These are phyloP conservation scores for Fusarium virguliforme DNA, from an alignment of 2,329 filamentous ascomycete species.

Conservation along the genomic window DNA sequence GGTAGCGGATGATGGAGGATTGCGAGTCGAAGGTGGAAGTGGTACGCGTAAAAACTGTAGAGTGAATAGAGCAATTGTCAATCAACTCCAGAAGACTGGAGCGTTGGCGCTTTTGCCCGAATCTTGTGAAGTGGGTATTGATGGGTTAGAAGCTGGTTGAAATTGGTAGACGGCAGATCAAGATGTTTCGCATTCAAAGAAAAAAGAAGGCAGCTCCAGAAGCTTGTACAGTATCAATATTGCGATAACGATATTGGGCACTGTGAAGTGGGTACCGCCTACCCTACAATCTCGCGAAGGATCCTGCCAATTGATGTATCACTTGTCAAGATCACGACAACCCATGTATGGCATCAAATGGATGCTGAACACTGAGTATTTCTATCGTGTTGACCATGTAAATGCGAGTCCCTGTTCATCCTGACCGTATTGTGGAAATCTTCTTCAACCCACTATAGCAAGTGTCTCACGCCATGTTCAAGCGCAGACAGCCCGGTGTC, in stretches of 20 bases:
- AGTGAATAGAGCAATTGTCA: not conserved
- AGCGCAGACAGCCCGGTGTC: too few relatives aligned
- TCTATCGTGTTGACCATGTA: not conserved
- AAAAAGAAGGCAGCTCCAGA: not conserved
- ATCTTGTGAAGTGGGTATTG: not conserved
- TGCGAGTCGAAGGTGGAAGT: not conserved
- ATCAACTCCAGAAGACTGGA: not conserved
- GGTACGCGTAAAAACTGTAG: not conserved
- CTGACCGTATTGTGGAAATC: not conserved
- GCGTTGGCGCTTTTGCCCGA: not conserved
- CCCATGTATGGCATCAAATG: not conserved
- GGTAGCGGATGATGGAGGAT: constrained; percentile 16
- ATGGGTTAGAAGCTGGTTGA: not conserved
- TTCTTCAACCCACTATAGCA: not conserved
- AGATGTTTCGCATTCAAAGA: not conserved
- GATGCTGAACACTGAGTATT: not conserved
- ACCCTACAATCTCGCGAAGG: not conserved
- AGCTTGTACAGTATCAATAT: not conserved
- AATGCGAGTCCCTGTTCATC: not conserved
- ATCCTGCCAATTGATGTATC: not conserved
- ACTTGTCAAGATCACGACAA: not conserved
- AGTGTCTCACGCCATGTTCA: too few relatives aligned
- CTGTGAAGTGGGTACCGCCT: not conserved
- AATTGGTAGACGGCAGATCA: not conserved
- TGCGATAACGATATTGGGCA: not conserved